Conservation (phyloP, 495 filamentous ascomycete genomes). For the Trichoderma virens region DNA sequence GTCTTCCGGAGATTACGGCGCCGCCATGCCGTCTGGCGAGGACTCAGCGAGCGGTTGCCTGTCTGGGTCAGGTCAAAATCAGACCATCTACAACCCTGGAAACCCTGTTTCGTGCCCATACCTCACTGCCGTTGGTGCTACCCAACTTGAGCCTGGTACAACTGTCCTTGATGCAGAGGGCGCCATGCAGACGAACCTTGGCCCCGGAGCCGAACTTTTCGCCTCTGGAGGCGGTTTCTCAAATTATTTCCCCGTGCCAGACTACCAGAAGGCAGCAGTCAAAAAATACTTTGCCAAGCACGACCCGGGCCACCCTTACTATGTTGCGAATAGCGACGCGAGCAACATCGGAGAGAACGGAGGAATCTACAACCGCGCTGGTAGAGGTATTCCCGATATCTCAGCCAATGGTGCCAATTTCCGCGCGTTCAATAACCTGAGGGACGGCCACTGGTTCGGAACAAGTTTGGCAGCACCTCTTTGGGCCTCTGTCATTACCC, state of each 20-base stretch:
- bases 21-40: slow-evolving; percentile 37
- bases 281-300: slow-evolving; percentile 39
- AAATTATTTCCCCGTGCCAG: slow-evolving; percentile 54
- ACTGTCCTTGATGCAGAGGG: neutral
- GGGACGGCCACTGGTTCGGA: slow-evolving; percentile 20
- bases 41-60: slow-evolving; percentile 18
- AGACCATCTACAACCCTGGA: slow-evolving; percentile 17
- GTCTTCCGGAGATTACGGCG: slow-evolving; percentile 53
- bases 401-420: slow-evolving; percentile 49
- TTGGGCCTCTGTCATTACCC: slow-evolving; percentile 18
- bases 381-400: slow-evolving; percentile 52
- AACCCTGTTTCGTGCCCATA: slow-evolving; percentile 28
- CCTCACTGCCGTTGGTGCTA: slow-evolving; percentile 29
- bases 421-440: slow-evolving; percentile 33
- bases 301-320: slow-evolving; percentile 17
- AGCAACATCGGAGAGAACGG: slow-evolving; percentile 27
- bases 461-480: slow-evolving; percentile 22
- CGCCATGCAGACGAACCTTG: neutral
- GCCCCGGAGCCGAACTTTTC: slow-evolving; percentile 23
- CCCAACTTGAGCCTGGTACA: slow-evolving; percentile 14
- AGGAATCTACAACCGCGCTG: slow-evolving; percentile 19
- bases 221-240: slow-evolving; percentile 60
- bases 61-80: slow-evolving; percentile 11
- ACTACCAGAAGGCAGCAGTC: slow-evolving; percentile 51
- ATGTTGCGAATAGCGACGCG: slow-evolving; percentile 14